Conservation (phyloP, 2,329 filamentous ascomycete species). For the Penicillium sp. region DNA sequence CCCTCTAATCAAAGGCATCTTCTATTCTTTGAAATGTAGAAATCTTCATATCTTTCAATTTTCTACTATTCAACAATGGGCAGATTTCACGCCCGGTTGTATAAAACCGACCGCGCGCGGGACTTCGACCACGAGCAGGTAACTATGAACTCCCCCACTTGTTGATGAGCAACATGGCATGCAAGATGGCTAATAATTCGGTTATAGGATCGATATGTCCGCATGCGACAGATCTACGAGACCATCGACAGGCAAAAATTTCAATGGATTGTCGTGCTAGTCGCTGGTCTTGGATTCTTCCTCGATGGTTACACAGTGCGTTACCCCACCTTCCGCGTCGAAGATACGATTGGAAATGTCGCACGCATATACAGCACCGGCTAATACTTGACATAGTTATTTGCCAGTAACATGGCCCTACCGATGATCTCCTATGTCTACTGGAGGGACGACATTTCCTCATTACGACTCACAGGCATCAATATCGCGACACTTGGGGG, state of each 20-base stretch:
- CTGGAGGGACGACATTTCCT: slow-evolving; percentile 41
- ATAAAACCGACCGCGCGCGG: slow-evolving; percentile 44
- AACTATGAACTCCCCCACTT: neutral
- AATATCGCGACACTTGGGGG: slow-evolving; percentile 49
- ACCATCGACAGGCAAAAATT: slow-evolving; percentile 45
- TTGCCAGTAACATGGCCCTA: slow-evolving; percentile 51
- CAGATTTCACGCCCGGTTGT: slow-evolving; percentile 37
- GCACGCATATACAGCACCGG: neutral
- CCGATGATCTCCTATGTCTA: slow-evolving; percentile 51
- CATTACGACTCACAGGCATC: slow-evolving; percentile 40
- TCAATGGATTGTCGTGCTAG: slow-evolving; percentile 46
- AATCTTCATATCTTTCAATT: neutral
- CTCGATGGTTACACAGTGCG: slow-evolving; percentile 47
- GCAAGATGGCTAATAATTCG: neutral
- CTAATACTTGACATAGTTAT: slow-evolving; percentile 33
- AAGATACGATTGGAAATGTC: neutral
- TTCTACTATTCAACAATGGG: slow-evolving; percentile 26
- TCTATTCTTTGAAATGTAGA: neutral
- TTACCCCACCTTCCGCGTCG: neutral
- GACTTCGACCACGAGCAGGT: slow-evolving; percentile 47
- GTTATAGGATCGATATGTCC: slow-evolving; percentile 41
- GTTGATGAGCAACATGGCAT: neutral
- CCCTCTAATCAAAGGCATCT: neutral
- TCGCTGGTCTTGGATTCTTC: slow-evolving; percentile 52
- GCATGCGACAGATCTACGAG: slow-evolving; percentile 45